Evolutionary conservation across 2,329 filamentous ascomycete genomes (phyloP).

Genomic region (Waltergamsia citrina): DNA sequence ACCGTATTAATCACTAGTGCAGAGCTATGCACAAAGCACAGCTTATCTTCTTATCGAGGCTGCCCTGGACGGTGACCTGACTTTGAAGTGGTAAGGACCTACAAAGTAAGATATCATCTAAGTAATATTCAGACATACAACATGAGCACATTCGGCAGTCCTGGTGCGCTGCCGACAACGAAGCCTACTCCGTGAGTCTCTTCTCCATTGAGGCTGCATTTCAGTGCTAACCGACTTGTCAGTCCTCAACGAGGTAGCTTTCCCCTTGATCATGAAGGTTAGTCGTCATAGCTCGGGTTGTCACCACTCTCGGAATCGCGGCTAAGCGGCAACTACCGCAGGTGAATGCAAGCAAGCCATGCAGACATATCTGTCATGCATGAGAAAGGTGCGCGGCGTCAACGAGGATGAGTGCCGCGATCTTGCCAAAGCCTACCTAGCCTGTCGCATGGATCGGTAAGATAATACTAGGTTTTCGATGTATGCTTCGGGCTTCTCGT

Average conservation of each 20-base stretch:
- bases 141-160: conserved; percentile 61
- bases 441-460: conserved; percentile 91
- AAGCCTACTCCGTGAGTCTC: conserved; percentile 61
- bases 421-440: conserved; percentile 79
- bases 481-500: neutral
- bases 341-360: conserved; percentile 92
- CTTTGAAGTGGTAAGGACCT: too few species aligned
- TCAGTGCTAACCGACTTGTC: neutral
- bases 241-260: conserved; percentile 91
- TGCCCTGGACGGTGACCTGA: too few species aligned
- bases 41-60: too few species aligned
- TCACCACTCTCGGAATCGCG: neutral
- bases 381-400: conserved; percentile 73
- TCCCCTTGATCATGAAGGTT: conserved; percentile 85
- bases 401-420: conserved; percentile 81
- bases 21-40: too few species aligned
- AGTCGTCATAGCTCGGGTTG: conserved; percentile 9
- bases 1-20: too few species aligned
- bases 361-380: conserved; percentile 73
- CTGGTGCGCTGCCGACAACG: conserved; percentile 53
- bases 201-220: neutral
- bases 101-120: too few species aligned
- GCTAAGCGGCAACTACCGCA: conserved; percentile 23
- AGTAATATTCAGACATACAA: conserved; percentile 2
- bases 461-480: too few species aligned